These are phyloP conservation scores for Evansstolkia leycettana DNA, from an alignment of 495 filamentous ascomycete genomes.

Conservation along the genomic window DNA sequence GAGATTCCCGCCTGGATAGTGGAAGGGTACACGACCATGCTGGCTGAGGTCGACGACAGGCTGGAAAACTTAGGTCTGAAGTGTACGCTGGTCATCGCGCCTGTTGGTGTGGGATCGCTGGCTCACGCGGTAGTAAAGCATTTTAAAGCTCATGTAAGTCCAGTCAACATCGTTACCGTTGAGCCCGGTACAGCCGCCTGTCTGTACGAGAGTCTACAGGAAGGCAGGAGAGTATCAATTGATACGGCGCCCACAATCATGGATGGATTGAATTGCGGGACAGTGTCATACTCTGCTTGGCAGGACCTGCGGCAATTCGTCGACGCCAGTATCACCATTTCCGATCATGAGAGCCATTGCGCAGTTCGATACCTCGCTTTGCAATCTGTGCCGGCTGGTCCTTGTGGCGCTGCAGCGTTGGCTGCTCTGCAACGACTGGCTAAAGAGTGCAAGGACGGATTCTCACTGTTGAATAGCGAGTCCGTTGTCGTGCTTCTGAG, in stretches of 20 bases:
- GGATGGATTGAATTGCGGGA: slow-evolving; percentile 58
- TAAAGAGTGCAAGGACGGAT: slow-evolving; percentile 10
- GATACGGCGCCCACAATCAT: slow-evolving; percentile 47
- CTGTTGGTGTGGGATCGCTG: slow-evolving; percentile 55
- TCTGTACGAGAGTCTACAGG: slow-evolving; percentile 37
- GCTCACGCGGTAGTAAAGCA: slow-evolving; percentile 47
- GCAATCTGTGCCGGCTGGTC: slow-evolving; percentile 39
- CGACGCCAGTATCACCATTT: slow-evolving; percentile 45
- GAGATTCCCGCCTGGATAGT: slow-evolving; percentile 59
- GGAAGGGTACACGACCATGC: slow-evolving; percentile 59
- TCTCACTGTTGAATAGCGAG: slow-evolving; percentile 21
- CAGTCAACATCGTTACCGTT: slow-evolving; percentile 39
- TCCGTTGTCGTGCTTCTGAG: slow-evolving; percentile 43
- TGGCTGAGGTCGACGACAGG: slow-evolving; percentile 48
- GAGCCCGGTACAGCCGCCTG: slow-evolving; percentile 54
- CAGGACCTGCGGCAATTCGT: slow-evolving; percentile 38
- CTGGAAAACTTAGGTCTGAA: slow-evolving; percentile 17
- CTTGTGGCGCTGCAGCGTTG: slow-evolving; percentile 51
- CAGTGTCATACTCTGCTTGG: slow-evolving; percentile 51
- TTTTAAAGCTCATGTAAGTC: slow-evolving; percentile 32
- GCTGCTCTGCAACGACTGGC: slow-evolving; percentile 40
- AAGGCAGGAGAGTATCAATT: slow-evolving; percentile 29
- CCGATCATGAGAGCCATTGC: slow-evolving; percentile 40
- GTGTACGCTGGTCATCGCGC: slow-evolving; percentile 35
- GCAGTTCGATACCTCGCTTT: slow-evolving; percentile 36